A percentile compares a stretch with the other conserved stretches of the same genome.
Evolutionary conservation across 345 rosid species (phyloP).

Genomic region (Psidium friedrichsthalianum): DNA sequence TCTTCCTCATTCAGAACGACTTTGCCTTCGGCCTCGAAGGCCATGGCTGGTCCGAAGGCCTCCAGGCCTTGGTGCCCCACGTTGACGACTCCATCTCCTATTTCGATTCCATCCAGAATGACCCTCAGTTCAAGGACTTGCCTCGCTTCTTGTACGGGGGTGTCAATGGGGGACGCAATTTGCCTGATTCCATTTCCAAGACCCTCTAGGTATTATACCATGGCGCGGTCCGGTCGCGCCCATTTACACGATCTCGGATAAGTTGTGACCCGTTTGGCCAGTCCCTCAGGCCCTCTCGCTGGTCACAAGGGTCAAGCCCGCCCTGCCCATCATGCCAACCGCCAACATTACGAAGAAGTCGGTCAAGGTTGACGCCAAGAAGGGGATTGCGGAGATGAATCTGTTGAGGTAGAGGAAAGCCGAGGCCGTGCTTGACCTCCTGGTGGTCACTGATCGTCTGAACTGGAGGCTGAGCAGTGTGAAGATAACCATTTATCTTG

Average conservation of each 20-base stretch:
- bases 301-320: conserved; percentile 47
- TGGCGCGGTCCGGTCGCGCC: conserved; percentile 72
- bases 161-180: conserved; percentile 72
- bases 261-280: conserved; percentile 67
- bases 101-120: conserved; percentile 28
- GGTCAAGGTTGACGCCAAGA: conserved; percentile 51
- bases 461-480: conserved; percentile 34
- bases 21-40: conserved; percentile 68
- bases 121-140: conserved; percentile 20
- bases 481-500: conserved; percentile 44
- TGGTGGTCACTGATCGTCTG: conserved; percentile 53
- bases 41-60: conserved; percentile 44
- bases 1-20: neutral
- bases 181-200: conserved; percentile 45
- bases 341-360: conserved; percentile 45
- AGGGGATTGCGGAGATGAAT: conserved; percentile 36
- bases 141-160: conserved; percentile 65
- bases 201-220: conserved; percentile 30
- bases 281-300: conserved; percentile 35
- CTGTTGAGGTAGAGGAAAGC: conserved; percentile 66
- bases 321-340: conserved; percentile 58
- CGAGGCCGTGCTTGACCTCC: conserved; percentile 53
- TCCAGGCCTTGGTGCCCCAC: conserved; percentile 46
- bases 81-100: conserved; percentile 38
- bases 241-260: conserved; percentile 77